These are phyloP conservation scores for Ophiostoma triangulosporum DNA, from an alignment of 2,329 filamentous ascomycete genomes.

Conservation along the genomic window DNA sequence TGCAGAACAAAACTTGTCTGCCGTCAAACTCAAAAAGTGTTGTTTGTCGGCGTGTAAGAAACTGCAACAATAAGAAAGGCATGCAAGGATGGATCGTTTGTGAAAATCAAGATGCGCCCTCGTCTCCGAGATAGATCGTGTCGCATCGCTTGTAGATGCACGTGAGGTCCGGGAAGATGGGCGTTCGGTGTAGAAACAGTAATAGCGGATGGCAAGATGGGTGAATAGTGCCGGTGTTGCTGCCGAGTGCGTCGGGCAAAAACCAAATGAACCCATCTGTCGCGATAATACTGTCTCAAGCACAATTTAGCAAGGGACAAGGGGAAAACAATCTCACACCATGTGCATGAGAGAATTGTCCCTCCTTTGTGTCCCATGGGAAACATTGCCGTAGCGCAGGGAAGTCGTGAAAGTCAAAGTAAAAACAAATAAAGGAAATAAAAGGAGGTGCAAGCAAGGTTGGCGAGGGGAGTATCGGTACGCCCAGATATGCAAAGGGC, in stretches of 20 bases:
- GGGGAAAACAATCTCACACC: neutral
- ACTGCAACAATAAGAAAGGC: neutral
- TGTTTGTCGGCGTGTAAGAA: neutral
- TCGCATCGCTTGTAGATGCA: neutral
- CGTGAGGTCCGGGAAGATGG: neutral
- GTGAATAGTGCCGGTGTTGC: neutral
- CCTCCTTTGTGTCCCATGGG: neutral
- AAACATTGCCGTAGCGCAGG: neutral
- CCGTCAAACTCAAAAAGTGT: neutral
- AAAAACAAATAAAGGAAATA: neutral
- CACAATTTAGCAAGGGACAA: neutral
- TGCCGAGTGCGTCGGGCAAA: neutral
- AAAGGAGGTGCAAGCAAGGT: neutral
- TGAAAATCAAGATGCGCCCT: neutral
- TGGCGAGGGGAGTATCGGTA: neutral
- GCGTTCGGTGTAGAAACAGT: neutral
- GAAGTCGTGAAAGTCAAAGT: neutral
- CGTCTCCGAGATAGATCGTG: neutral
- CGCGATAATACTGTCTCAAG: neutral
- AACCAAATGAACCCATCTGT: neutral
- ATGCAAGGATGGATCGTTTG: neutral
- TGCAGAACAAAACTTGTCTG: neutral
- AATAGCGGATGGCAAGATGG: neutral
- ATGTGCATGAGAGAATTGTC: neutral
- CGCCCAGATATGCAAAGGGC: conserved; percentile 1